Evolutionary conservation across 176 grass and related monocot genomes (phyloP), one percentile per base, ranked within the genome.

Genomic region (Dendrocalamus sinicus): DNA sequence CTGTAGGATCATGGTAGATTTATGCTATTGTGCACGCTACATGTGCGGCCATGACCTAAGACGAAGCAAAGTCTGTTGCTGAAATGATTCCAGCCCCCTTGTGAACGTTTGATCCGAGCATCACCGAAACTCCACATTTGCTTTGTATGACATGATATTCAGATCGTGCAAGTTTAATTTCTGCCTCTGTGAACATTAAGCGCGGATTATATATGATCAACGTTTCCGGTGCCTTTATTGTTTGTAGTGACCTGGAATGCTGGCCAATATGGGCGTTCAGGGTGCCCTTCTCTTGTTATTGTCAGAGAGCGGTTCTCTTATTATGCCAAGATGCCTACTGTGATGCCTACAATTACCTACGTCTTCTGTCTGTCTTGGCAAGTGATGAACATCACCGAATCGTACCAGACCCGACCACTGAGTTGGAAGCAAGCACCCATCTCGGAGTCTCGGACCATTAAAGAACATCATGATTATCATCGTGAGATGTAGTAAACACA

Each of bases 1-100:
- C 92, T 60, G 84, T 91, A 81, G 96, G 96, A 73, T 89, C 96
- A 63, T 99, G 96, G 96, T 99, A 96, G 90, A 89, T 81, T 53
- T 83, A 75, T 73, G 81, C 70, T 45, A 2, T 10, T 45, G 44
- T 22, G n/a, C 14, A 6, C 7, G 10, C 17, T 7, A 12, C 32
- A 9, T 32, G 48, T 55, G 45, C 66, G 40, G 55, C 47, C 43
- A 70, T 76, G 83, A 86, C 26, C 83, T 86, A 70, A 65, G 78
- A 77, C 14, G 46, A n/a, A 41, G 12, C 47, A 83, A 73, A 16
- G 20, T 68, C 8, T 83, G 80, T 52, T 75, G 51, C 75, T 69
- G 60, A 79, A 74, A 66, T 26, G 14, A 19, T 83, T 75, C 45
- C 79, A 83, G 15, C 47, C 7, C 46, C 9, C 66, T 51, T 43